Evolutionary conservation across 2,329 filamentous ascomycete species (phyloP), one percentile per base, ranked within the genome.

Genomic region (Alternaria solani): DNA sequence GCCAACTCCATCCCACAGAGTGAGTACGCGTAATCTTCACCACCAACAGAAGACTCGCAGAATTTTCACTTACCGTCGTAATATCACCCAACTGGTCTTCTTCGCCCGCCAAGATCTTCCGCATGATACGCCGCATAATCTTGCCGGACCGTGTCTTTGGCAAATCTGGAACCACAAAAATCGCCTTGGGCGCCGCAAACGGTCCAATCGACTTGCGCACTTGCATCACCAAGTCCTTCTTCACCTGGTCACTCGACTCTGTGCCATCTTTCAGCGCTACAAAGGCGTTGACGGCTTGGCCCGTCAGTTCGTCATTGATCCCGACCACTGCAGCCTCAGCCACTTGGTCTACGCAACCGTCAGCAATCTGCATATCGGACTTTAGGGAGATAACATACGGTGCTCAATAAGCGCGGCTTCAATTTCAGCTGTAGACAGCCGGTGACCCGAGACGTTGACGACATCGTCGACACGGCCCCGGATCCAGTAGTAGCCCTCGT

Each of bases 401-500:
- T 98, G 94, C 84, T 98, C 94, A 68, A 99, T 90, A 49, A 99
- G 88, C 18, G 95, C 95, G 28, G 95, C 95, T 82, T 99, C 95
- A 67, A 99, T 99, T 81, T 99, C 95, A 36, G 95, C 94, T 9
- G 95, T 99, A 16, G 94, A 98, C 64, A 99, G 86, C 79, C 95
- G 91, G 81, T 99, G 95, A 28, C 95, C 95, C 71, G 91, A 95
- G 64, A 99, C 95, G 81, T 99, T 99, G 79, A 99, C 94, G 43
- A 99, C 95, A 74, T 99, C 95, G 77, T 99, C 95, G 54, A 99
- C 95, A 80, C 95, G 93, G 67, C 95, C 95, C 64, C 95, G 92
- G 79, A 99, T 99, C 95, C 95, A 99, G 88, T 98, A 99, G 85
- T 97, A 99, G 58, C 95, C 95, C 74, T 99, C 95, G 81, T 97